Base-by-base conservation (phyloP, 2,329 filamentous ascomycete species). In the Colletotrichum abscissum region DNA sequence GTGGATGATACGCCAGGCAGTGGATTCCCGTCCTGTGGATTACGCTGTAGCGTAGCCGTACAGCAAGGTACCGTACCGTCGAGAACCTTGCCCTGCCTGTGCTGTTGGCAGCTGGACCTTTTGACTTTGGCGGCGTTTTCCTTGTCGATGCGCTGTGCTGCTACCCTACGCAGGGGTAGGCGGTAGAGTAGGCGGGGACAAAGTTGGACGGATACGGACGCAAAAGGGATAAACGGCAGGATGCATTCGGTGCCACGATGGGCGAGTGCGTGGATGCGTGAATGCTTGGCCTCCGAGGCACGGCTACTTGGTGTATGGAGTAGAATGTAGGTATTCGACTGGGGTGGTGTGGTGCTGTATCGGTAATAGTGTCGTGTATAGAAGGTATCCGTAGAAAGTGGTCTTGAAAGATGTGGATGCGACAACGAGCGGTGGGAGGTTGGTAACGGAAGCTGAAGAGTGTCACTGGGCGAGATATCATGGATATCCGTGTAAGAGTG, bases 131-230 rank as follows among this genome's bases (percentile, higher is more conserved):
- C 24, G 55, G 56, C 55, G 5, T 28, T 33, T 58, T 49, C 60
- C 55, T 62, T 59, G 66, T 54, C 64, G 59, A 26, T 49, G 49
- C n/a, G 63, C 22, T 65, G 67, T 49, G 54, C n/a, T 65, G 55
- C 33, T 28, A 65, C 28, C 28, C 67, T 60, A 60, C 55, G 67
- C 70, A 73, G 67, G 66, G 67, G 60, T 69, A 60, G 12, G 28
- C 28, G 55, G 65, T 19, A 33, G 22, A 35, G 26, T 26, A 22
- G 46, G 28, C 46, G 60, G 66, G 33, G 54, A 49, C 66, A 62
- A 30, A 46, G 66, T 64, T 69, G 60, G 59, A 70, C 70, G 66
- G 55, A 69, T 60, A 70, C 66, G 65, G 69, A 69, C 58, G 65
- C 65, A 58, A 60, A 24, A 67, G 64, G 56, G 46, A 24, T 56